Evolutionary conservation across 306 rosid genomes (phyloP), one percentile per base, ranked within the genome.

Genomic region (Sicyos baderoa): DNA sequence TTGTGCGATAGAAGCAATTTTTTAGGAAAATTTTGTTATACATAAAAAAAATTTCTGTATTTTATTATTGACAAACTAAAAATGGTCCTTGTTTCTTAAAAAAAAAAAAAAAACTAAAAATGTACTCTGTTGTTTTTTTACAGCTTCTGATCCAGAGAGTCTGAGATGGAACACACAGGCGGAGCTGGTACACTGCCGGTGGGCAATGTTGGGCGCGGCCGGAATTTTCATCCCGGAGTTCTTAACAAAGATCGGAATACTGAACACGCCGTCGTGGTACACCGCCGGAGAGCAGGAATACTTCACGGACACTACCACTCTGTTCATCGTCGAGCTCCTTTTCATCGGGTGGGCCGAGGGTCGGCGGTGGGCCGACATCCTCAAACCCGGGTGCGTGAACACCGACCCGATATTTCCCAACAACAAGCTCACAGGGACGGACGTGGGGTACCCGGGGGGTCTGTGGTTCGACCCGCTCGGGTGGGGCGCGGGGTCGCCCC

Each of bases 261-360:
- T 87, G 9, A 85, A 82, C 83, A 84, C 93, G 6, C 93, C 93
- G 0, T 87, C 93, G 15, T 87, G 93, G 93, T 87, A 87, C 85
- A 12, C 82, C 14, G 89, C 93, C 6, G 93, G 89, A 9, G 89
- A 87, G 68, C 76, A 22, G 37, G 86, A 87, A 57, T 87, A 87
- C 82, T 87, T 87, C 86, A 87, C 93, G 3, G 93, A 87, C 79
- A 87, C 81, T 4, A 87, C 89, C 58, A 87, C 93, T 19, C 85
- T 87, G 4, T 87, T 87, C 79, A 12, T 85, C 4, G 72, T 87
- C 19, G 93, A 87, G 83, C 79, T 87, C 6, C 16, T 87, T 54
- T 79, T 87, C 75, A 87, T 87, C 10, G 89, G 93, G 4, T 87
- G 93, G 93, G 93, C 93, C 0, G 93, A 87, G 80, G 93, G 93